phyloP scores from a whole-genome alignment of 2,329 filamentous ascomycete species.

The Magnaporthales sp. region DNA sequence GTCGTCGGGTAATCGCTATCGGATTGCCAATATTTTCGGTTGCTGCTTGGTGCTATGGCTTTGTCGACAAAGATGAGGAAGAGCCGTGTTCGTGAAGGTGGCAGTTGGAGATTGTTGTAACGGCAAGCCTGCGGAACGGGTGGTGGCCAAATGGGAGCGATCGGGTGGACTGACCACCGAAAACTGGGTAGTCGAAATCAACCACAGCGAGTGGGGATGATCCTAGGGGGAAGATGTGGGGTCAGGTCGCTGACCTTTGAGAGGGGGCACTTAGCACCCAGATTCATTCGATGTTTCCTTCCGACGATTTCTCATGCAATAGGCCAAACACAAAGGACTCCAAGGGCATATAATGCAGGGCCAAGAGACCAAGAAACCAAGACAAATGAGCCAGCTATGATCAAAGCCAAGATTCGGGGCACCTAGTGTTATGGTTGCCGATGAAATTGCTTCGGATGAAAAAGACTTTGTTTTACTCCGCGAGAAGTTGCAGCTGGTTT shows the following conservation, averaged over 20 bases:
- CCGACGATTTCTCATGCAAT: not conserved
- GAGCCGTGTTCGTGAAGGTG: not conserved
- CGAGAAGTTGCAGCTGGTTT: constrained; percentile 1
- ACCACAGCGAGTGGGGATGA: not conserved
- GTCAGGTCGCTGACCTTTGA: not conserved
- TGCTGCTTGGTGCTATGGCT: not conserved
- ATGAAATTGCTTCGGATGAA: not conserved
- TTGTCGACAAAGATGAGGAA: not conserved
- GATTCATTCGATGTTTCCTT: not conserved
- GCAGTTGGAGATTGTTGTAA: not conserved
- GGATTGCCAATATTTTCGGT: not conserved
- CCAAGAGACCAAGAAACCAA: not conserved
- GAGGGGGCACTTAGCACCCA: not conserved
- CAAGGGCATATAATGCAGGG: constrained; percentile 1
- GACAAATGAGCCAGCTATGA: constrained; percentile 9
- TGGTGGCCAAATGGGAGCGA: not conserved
- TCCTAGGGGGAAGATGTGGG: not conserved
- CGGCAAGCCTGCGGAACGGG: not conserved
- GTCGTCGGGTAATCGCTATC: not conserved
- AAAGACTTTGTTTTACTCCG: not conserved
- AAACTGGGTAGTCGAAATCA: not conserved
- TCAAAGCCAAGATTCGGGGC: constrained; percentile 1
- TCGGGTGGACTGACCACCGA: not conserved
- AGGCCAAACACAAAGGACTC: not conserved
- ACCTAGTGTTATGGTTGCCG: constrained; percentile 1